A percentile compares a stretch with the other conserved stretches of the same genome.
Evolutionary conservation across 1,139 yeast species (phyloP).

Genomic region (Diutina ranongensis): DNA sequence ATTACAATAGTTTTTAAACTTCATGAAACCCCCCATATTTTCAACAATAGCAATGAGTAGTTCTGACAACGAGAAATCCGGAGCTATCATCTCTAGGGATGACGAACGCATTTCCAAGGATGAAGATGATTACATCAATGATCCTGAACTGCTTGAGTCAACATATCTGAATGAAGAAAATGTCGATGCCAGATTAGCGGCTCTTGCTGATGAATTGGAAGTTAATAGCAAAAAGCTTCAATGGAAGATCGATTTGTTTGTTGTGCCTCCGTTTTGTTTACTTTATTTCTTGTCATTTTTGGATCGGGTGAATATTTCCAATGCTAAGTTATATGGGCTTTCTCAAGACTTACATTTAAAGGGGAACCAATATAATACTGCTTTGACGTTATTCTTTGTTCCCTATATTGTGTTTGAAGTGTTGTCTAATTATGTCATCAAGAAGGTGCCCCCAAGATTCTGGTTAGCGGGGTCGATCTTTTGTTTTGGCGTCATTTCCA

Average conservation of each 20-base stretch:
- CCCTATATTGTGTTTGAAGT: constrained; percentile 62
- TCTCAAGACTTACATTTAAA: constrained; percentile 35
- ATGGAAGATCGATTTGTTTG: constrained; percentile 4
- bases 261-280: constrained; percentile 3
- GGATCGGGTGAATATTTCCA: constrained; percentile 66
- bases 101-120: not conserved
- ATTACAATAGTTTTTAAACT: too few relatives aligned
- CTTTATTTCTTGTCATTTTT: constrained; percentile 44
- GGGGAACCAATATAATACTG: constrained; percentile 52
- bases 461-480: constrained; percentile 5
- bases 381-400: constrained; percentile 59
- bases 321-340: constrained; percentile 62
- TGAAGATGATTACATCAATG: not conserved
- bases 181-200: not conserved
- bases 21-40: too few relatives aligned
- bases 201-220: not conserved
- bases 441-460: constrained; percentile 20
- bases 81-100: too few relatives aligned
- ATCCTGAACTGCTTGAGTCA: not conserved
- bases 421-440: constrained; percentile 52
- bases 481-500: constrained; percentile 3
- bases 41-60: too few relatives aligned
- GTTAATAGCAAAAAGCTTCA: not conserved
- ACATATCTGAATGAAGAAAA: not conserved
- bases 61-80: too few relatives aligned